Evolutionary conservation across 495 filamentous ascomycete genomes (phyloP), one percentile per base, ranked within the genome.

Genomic region (Neurospora terricola): DNA sequence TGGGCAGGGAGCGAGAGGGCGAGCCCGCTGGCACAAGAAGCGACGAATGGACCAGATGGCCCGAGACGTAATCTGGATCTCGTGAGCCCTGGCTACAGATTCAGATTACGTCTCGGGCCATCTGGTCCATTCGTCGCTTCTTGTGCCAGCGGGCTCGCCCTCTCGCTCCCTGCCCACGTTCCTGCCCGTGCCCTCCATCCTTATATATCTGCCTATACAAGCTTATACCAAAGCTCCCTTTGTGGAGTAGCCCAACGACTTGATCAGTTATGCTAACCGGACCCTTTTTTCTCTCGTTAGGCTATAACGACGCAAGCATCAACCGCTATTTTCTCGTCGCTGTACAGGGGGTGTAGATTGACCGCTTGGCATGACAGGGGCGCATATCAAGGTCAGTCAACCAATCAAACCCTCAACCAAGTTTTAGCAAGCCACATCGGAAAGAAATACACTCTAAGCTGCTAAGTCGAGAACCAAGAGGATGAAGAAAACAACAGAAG

Each of bases 361-460:
- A 71, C 69, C 14, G 70, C 79, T 81, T 81, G 77, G 78, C 75
- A 76, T 73, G 78, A 80, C 77, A 71, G 69, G 78, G 79, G 79
- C 72, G 38, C 68, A 48, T 70, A 72, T 74, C 42, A 73, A 78
- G 76, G 78, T 78, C 72, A 78, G 79, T 80, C 75, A 75, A 54
- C 79, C 78, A 80, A 80, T 80, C 79, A 75, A 21, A 21, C 40
- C 72, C 73, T 71, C 73, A 74, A 72, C 73, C 76, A 70, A 69
- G 72, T 72, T 71, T 70, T 70, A 38, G 75, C 73, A 78, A 77
- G 71, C 72, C 69, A 74, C 73, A 72, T 43, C 54, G 54, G 54
- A 34, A 66, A 30, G 54, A 66, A 34, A 16, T 30, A 66, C 27
- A 66, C 54, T 34, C 54, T 18, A 14, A 36, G 54, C 7, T 66